phyloP scores from a whole-genome alignment of 306 rosid species.

The Sphenostylis stenocarpa region DNA sequence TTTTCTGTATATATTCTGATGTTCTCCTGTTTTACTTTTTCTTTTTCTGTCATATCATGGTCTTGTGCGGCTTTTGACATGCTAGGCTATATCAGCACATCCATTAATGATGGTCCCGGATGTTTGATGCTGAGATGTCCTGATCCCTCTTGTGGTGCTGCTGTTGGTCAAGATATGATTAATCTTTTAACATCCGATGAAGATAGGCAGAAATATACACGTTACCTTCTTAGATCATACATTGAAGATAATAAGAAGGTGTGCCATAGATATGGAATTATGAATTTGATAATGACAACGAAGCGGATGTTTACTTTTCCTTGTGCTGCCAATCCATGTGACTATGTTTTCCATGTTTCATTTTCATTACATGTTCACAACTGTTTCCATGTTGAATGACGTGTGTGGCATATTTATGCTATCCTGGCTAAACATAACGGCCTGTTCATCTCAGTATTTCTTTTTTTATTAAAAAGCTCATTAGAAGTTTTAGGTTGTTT shows the following conservation, averaged over 20 bases:
- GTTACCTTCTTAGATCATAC: conserved; percentile 72
- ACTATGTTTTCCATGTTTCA: neutral
- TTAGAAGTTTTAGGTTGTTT: neutral
- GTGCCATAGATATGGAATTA: conserved; percentile 27
- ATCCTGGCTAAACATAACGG: neutral
- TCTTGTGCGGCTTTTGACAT: conserved; percentile 9
- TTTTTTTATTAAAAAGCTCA: neutral
- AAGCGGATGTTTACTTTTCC: neutral
- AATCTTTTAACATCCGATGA: conserved; percentile 41
- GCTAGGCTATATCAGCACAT: conserved; percentile 62
- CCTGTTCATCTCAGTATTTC: neutral
- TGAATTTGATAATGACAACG: neutral
- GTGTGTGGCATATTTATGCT: neutral
- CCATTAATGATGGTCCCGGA: conserved; percentile 79
- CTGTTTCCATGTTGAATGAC: conserved; percentile 19
- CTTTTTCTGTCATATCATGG: conserved; percentile 14
- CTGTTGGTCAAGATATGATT: conserved; percentile 74
- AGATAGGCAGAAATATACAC: conserved; percentile 60
- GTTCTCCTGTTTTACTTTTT: neutral
- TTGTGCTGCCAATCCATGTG: conserved; percentile 1
- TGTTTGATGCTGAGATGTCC: conserved; percentile 85
- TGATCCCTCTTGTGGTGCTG: conserved; percentile 71
- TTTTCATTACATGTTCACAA: conserved; percentile 1
- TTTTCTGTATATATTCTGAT: conserved; percentile 10
- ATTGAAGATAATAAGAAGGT: conserved; percentile 74